Conservation (phyloP, 805 yeast genomes). For the Suhomyces xylopsoci region DNA sequence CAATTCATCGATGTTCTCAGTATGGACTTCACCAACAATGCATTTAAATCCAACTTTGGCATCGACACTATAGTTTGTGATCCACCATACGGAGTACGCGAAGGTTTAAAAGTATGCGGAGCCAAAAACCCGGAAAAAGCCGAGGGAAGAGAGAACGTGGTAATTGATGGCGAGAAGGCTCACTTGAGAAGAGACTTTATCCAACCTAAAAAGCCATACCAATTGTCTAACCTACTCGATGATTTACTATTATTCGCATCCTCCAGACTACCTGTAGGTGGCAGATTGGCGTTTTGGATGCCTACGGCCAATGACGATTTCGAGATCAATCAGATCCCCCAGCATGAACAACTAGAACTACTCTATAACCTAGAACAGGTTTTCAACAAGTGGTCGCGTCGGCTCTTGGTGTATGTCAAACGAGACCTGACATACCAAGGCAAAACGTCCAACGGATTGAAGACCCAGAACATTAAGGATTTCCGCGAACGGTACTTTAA, state of each 20-base stretch:
- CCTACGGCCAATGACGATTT: conserved; percentile 91
- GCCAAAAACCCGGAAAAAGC: conserved; percentile 66
- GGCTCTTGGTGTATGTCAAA: conserved; percentile 77
- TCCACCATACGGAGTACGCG: conserved; percentile 97
- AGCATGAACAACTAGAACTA: conserved; percentile 69
- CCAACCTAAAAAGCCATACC: conserved; percentile 90
- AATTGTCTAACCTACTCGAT: conserved; percentile 69
- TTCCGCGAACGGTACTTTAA: conserved; percentile 77
- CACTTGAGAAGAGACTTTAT: conserved; percentile 77
- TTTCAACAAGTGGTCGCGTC: conserved; percentile 90
- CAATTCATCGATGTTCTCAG: conserved; percentile 73
- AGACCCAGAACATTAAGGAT: conserved; percentile 45
- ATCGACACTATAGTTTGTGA: conserved; percentile 89
- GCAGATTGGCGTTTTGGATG: conserved; percentile 94
- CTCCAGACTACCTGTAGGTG: conserved; percentile 64
- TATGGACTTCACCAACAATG: conserved; percentile 93
- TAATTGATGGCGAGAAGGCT: conserved; percentile 79
- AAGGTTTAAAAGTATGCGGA: conserved; percentile 91
- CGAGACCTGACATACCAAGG: conserved; percentile 52
- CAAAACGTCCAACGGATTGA: conserved; percentile 41
- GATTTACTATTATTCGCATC: conserved; percentile 77
- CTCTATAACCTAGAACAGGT: conserved; percentile 77
- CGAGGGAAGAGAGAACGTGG: conserved; percentile 65
- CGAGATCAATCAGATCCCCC: conserved; percentile 67
- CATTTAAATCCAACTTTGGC: conserved; percentile 58